Evolutionary conservation across 2,329 filamentous ascomycete species (phyloP).

Genomic region (Dendryphion nanum): DNA sequence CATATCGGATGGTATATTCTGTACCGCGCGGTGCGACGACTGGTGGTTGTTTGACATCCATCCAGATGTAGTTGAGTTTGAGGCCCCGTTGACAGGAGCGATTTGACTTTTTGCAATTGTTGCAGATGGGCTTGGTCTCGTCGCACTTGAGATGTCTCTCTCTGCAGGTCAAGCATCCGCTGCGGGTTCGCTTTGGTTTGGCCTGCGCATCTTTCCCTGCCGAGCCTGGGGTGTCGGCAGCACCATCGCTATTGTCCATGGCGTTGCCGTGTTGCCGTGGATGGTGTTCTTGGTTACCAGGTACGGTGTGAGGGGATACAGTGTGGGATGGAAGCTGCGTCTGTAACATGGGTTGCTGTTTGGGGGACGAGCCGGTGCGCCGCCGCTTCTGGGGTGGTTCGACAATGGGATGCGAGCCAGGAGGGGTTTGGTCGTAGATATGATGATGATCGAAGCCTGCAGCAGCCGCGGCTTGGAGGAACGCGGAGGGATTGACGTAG

Average conservation of each 20-base stretch:
- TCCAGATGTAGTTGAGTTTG: slow-evolving; percentile 88
- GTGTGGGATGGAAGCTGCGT: no score
- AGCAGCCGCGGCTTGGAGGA: no score
- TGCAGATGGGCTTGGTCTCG: slow-evolving; percentile 63
- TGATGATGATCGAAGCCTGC: no score
- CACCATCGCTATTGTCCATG: slow-evolving; percentile 13
- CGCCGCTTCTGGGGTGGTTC: slow-evolving; percentile 5
- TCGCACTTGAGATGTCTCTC: slow-evolving; percentile 91
- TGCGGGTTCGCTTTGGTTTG: slow-evolving; percentile 84
- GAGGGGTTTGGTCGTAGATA: slow-evolving; percentile 10
- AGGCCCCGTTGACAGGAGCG: slow-evolving; percentile 82
- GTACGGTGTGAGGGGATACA: no score
- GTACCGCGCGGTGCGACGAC: slow-evolving; percentile 42
- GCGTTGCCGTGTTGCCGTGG: slow-evolving; percentile 8
- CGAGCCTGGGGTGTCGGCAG: slow-evolving; percentile 7
- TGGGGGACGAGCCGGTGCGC: slow-evolving; percentile 15
- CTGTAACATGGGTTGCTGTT: no score
- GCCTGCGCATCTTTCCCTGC: slow-evolving; percentile 26
- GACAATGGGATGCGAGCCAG: slow-evolving; percentile 9
- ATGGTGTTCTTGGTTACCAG: no score
- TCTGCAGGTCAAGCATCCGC: slow-evolving; percentile 86
- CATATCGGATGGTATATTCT: slow-evolving; percentile 74
- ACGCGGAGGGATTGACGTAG: no score
- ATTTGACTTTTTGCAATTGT: slow-evolving; percentile 87
- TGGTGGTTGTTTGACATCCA: slow-evolving; percentile 69